Evolutionary conservation across 768 basidiomycete species (phyloP).

Genomic region (Antrodiella citrinella): DNA sequence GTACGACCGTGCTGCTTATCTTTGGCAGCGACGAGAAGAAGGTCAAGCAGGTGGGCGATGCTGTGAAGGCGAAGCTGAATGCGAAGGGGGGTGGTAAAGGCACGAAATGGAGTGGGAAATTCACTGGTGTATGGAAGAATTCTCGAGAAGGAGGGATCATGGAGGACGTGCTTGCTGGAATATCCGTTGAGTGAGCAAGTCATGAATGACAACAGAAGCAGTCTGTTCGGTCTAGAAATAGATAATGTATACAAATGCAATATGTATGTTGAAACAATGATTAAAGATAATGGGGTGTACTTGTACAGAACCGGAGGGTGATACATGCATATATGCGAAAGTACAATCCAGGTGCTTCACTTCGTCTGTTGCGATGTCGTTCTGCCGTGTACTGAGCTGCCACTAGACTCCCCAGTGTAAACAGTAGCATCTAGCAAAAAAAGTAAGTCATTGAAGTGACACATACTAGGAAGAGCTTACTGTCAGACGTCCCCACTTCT

Average conservation of each 20-base stretch:
- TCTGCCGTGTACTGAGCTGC: background rate
- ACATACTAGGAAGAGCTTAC: background rate
- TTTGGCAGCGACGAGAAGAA: slow-evolving; percentile 51
- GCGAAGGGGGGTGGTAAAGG: slow-evolving; percentile 80
- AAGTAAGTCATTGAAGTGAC: background rate
- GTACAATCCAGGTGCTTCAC: background rate
- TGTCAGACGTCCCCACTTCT: no score
- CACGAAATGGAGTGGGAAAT: slow-evolving; percentile 68
- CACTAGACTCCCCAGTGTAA: background rate
- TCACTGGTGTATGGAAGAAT: slow-evolving; percentile 54
- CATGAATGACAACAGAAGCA: no score
- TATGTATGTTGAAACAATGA: background rate
- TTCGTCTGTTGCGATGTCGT: background rate
- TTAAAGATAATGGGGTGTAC: background rate
- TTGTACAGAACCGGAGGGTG: background rate
- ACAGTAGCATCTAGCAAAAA: background rate
- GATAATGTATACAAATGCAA: background rate
- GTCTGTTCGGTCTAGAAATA: no score
- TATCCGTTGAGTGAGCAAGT: no score
- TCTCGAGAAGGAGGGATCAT: slow-evolving; percentile 33
- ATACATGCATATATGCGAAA: background rate
- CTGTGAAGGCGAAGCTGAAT: slow-evolving; percentile 44
- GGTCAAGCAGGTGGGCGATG: slow-evolving; percentile 53
- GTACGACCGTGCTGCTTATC: slow-evolving; percentile 49
- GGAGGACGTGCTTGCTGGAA: slow-evolving; percentile 27